Evolutionary conservation across 352 stramenopile species (phyloP).

Genomic region (Globisporangium okanoganense): DNA sequence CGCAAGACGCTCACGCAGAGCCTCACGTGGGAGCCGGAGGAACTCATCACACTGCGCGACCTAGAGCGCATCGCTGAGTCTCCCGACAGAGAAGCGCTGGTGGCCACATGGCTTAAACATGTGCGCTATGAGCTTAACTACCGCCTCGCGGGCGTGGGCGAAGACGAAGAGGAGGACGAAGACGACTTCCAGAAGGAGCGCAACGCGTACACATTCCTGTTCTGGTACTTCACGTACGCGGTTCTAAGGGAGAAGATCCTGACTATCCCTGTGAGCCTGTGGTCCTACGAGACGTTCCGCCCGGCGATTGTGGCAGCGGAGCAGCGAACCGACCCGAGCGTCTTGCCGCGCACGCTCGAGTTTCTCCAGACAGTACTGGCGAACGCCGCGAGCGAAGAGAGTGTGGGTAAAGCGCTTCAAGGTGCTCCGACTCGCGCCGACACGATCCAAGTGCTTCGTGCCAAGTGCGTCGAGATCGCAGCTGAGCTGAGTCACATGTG

Average conservation of each 20-base stretch:
- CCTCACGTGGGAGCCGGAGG: background rate
- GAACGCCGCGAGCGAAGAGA: background rate
- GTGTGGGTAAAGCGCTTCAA: background rate
- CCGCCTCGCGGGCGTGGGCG: background rate
- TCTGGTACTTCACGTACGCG: slow-evolving; percentile 8
- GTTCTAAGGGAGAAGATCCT: background rate
- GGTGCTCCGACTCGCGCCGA: background rate
- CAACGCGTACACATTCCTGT: slow-evolving; percentile 3
- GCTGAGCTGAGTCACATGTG: background rate
- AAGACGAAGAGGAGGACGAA: background rate
- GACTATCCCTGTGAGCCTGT: background rate
- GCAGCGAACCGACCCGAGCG: background rate
- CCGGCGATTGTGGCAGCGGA: background rate
- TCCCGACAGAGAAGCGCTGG: background rate
- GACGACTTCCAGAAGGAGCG: background rate
- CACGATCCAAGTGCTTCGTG: background rate
- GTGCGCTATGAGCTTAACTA: slow-evolving; percentile 1
- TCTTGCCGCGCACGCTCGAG: background rate
- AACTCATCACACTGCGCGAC: background rate
- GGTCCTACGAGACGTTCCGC: background rate
- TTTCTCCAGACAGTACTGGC: slow-evolving; percentile 4
- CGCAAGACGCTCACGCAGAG: slow-evolving; percentile 11
- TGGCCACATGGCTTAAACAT: background rate
- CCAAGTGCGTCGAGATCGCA: background rate
- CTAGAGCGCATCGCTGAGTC: background rate